Evolutionary conservation across 768 basidiomycete genomes (phyloP).

Genomic region (Hirschioporus abietinus): DNA sequence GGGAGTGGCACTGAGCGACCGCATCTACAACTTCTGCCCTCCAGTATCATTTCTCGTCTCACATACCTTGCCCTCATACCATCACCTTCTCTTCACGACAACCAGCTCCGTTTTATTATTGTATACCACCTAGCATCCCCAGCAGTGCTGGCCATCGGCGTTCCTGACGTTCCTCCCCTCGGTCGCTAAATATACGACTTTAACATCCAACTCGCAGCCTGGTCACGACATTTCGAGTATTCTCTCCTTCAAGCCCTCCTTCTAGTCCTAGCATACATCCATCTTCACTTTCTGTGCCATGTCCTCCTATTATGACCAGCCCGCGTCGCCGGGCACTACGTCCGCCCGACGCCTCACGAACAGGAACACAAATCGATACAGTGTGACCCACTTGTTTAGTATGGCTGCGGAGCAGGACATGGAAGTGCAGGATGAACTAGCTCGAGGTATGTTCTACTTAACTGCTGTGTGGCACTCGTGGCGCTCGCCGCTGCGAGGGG

Average conservation of each 20-base stretch:
- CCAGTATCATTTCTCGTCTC: neutral
- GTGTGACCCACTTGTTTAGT: constrained; percentile 91
- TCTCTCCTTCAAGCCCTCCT: neutral
- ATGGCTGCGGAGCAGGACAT: constrained; percentile 99
- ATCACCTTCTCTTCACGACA: neutral
- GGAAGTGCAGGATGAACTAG: constrained; percentile 95
- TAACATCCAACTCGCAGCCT: neutral
- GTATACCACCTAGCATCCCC: neutral
- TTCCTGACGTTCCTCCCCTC: neutral
- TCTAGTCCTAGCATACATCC: neutral
- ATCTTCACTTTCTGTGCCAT: neutral
- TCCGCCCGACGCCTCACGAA: constrained; percentile 77
- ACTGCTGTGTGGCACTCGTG: neutral
- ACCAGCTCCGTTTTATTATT: neutral
- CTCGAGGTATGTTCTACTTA: constrained; percentile 59
- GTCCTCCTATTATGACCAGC: constrained; percentile 53
- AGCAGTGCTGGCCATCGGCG: neutral
- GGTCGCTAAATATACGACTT: neutral
- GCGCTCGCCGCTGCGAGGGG: constrained; percentile 8
- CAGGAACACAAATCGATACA: constrained; percentile 93
- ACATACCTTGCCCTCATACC: neutral
- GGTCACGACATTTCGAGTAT: neutral
- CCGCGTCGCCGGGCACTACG: constrained; percentile 58
- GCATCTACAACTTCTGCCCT: neutral
- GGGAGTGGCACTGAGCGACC: neutral